A percentile compares a stretch with the other conserved stretches of the same genome.
Conservation (phyloP, 805 yeast species). For the Saccharomycopsis schoenii region DNA sequence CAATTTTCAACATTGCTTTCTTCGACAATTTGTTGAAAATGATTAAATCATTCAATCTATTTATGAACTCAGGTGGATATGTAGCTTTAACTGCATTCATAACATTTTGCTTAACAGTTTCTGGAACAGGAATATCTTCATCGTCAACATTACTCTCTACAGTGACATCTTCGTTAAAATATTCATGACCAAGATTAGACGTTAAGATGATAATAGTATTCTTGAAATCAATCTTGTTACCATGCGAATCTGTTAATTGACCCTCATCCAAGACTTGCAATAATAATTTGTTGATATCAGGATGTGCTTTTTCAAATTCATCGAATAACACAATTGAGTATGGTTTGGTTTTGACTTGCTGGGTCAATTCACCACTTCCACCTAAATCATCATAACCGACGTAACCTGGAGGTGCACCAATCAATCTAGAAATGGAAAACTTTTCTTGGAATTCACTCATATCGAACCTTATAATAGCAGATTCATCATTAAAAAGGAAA, state of each 20-base stretch:
- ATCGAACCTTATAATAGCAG: constrained; percentile 82
- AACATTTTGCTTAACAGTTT: constrained; percentile 46
- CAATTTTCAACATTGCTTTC: constrained; percentile 62
- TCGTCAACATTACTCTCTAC: constrained; percentile 28
- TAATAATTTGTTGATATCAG: constrained; percentile 83
- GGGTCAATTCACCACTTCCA: constrained; percentile 90
- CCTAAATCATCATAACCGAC: constrained; percentile 77
- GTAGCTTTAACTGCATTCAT: constrained; percentile 54
- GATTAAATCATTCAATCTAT: constrained; percentile 87
- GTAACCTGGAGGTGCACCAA: constrained; percentile 98
- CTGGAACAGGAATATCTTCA: constrained; percentile 51
- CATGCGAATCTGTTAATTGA: constrained; percentile 87
- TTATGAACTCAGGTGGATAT: constrained; percentile 93
- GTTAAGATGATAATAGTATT: constrained; percentile 96
- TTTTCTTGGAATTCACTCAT: constrained; percentile 98
- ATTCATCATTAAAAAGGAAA: constrained; percentile 81
- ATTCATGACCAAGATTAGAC: constrained; percentile 91
- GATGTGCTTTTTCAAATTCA: constrained; percentile 95
- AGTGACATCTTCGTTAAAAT: constrained; percentile 52
- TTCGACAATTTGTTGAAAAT: constrained; percentile 87
- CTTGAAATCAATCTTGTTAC: constrained; percentile 86
- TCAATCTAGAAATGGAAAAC: constrained; percentile 80
- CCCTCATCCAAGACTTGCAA: constrained; percentile 95
- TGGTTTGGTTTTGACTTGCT: constrained; percentile 91
- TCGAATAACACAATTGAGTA: constrained; percentile 88